These are phyloP conservation scores for Pholiota adiposa DNA, from an alignment of 1,284 basidiomycete species.

Conservation along the genomic window DNA sequence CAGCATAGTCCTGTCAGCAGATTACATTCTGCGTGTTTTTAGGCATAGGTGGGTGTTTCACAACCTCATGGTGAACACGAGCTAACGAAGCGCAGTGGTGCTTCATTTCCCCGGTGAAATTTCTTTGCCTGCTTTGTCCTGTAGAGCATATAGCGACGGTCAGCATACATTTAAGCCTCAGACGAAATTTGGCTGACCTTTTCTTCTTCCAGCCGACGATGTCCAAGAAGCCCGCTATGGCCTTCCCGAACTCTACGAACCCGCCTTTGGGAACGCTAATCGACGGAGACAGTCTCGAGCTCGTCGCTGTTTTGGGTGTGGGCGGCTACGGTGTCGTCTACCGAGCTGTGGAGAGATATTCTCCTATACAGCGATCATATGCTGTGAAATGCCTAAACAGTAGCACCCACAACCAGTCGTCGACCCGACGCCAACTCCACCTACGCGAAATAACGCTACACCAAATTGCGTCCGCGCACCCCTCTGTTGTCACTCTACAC, in stretches of 20 bases:
- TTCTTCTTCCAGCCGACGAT: slow-evolving; percentile 16
- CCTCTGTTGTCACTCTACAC: slow-evolving; percentile 87
- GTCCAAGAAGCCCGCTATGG: slow-evolving; percentile 19
- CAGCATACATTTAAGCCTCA: slow-evolving; percentile 3
- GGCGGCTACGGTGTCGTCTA: slow-evolving; percentile 97
- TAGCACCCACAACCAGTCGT: slow-evolving; percentile 48
- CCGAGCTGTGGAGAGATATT: slow-evolving; percentile 70
- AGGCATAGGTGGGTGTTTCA: slow-evolving; percentile 22
- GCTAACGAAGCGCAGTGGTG: slow-evolving; percentile 17
- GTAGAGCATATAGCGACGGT: slow-evolving; percentile 16
- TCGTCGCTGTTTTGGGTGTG: slow-evolving; percentile 86
- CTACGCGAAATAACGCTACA: slow-evolving; percentile 83
- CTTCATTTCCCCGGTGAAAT: slow-evolving; percentile 9
- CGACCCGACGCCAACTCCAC: slow-evolving; percentile 66
- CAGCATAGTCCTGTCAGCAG: slow-evolving; percentile 1
- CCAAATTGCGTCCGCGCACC: slow-evolving; percentile 82
- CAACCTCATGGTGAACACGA: slow-evolving; percentile 23
- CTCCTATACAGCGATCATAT: slow-evolving; percentile 56
- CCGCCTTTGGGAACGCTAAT: slow-evolving; percentile 73
- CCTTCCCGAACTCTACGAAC: slow-evolving; percentile 38
- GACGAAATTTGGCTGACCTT: slow-evolving; percentile 9
- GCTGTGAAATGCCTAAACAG: slow-evolving; percentile 88
- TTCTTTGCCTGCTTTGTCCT: background rate
- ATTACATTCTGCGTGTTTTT: slow-evolving; percentile 15
- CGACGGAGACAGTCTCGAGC: slow-evolving; percentile 78